These are phyloP conservation scores for Verticillium dahliae DNA, from an alignment of 2,329 filamentous ascomycete genomes.

Conservation along the genomic window DNA sequence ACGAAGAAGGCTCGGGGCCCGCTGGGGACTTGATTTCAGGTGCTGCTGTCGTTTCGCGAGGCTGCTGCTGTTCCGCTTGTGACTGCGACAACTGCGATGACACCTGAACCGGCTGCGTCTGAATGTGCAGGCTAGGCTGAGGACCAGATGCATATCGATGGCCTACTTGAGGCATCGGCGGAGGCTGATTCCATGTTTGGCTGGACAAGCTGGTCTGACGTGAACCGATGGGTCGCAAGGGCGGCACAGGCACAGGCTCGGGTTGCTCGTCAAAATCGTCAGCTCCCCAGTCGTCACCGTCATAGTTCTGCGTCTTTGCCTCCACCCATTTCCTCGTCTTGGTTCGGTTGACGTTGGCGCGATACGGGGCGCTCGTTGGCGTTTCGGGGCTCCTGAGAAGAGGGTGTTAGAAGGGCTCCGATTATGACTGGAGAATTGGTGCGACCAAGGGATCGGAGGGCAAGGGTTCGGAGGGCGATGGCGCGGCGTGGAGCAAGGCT, in stretches of 20 bases:
- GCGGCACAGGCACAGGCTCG: conserved; percentile 28
- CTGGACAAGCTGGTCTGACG: conserved; percentile 21
- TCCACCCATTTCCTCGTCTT: conserved; percentile 96
- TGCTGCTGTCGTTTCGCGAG: neutral
- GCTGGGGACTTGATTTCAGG: neutral
- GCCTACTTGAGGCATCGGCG: neutral
- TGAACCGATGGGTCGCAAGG: conserved; percentile 9
- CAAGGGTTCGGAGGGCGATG: neutral
- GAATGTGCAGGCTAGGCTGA: conserved; percentile 22
- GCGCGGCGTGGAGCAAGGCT: neutral
- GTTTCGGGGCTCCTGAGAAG: conserved; percentile 10
- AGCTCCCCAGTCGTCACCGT: conserved; percentile 88
- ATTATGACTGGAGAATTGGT: neutral
- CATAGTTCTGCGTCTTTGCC: conserved; percentile 79
- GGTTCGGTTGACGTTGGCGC: conserved; percentile 77
- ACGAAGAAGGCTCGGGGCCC: conserved; percentile 3
- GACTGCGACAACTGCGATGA: neutral
- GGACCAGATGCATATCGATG: conserved; percentile 13
- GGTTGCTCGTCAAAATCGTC: conserved; percentile 53
- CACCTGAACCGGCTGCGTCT: conserved; percentile 15
- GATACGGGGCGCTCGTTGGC: conserved; percentile 44
- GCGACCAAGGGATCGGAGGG: neutral
- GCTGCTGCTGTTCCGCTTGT: neutral
- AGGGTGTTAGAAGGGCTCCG: neutral
- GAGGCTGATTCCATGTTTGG: conserved; percentile 19